Percentiles rank a stretch among this genome's conserved stretches.
These are phyloP conservation scores for Penicillium sp. DNA, from an alignment of 2,329 filamentous ascomycete genomes.

Conservation along the genomic window DNA sequence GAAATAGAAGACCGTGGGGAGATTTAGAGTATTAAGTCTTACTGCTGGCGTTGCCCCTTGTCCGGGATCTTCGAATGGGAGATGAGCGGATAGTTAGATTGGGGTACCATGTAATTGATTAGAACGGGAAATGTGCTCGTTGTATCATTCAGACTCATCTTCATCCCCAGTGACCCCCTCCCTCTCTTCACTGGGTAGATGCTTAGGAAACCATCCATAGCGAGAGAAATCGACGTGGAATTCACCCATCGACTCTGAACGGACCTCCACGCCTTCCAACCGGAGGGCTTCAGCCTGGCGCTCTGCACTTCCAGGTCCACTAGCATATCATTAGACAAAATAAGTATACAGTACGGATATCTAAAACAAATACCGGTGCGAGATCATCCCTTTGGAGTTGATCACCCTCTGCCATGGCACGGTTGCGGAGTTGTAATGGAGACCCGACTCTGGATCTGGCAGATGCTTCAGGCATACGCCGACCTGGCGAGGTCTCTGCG, in stretches of 20 bases:
- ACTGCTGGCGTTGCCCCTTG: too few relatives aligned
- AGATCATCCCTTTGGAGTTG: constrained; percentile 80
- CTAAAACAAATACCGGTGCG: constrained; percentile 59
- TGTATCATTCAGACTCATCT: not conserved
- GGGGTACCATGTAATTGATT: not conserved
- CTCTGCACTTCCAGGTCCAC: constrained; percentile 42
- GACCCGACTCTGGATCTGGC: constrained; percentile 48
- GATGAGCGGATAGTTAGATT: not conserved
- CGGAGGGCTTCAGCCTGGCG: constrained; percentile 42
- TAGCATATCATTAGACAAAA: constrained; percentile 12
- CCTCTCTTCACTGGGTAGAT: constrained; percentile 47
- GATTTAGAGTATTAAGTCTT: too few relatives aligned
- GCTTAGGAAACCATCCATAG: constrained; percentile 50
- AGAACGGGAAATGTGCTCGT: not conserved
- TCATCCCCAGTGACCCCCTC: constrained; percentile 5
- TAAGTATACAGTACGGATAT: not conserved
- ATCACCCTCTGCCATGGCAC: constrained; percentile 96
- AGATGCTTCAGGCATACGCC: constrained; percentile 87
- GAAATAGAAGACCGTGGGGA: too few relatives aligned
- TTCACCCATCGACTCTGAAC: constrained; percentile 43
- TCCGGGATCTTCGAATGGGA: too few relatives aligned
- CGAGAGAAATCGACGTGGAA: constrained; percentile 40
- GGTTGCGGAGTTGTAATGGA: constrained; percentile 65
- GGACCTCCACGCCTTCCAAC: constrained; percentile 42
- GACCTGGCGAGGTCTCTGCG: constrained; percentile 74